Percentiles rank a stretch among this genome's conserved stretches.
Evolutionary conservation across 768 basidiomycete genomes (phyloP).

Genomic region (Agrocybe pediades): DNA sequence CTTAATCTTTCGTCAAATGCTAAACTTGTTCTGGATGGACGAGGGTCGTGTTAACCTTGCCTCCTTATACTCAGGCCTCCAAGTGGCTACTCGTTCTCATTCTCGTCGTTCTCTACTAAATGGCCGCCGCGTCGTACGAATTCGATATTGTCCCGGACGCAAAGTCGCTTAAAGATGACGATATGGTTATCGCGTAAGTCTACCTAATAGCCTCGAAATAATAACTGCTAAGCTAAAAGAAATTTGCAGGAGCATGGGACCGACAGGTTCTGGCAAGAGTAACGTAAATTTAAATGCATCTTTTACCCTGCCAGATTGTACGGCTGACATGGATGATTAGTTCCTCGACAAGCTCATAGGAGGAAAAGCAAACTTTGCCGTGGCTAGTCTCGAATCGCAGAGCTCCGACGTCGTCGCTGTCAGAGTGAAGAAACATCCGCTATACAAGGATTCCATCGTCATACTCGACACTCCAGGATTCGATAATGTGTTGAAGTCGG

Average conservation of each 20-base stretch:
- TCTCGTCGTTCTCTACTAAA: too few species aligned
- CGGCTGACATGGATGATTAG: neutral
- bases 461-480: conserved; percentile 18
- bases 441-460: conserved; percentile 7
- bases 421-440: conserved; percentile 1
- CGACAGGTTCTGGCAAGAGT: conserved; percentile 10
- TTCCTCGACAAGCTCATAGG: conserved; percentile 4
- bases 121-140: neutral
- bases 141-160: neutral
- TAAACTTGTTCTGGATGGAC: too few species aligned
- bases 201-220: neutral
- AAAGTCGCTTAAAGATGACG: conserved; percentile 13
- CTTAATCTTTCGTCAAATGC: too few species aligned
- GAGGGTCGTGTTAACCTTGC: too few species aligned
- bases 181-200: conserved; percentile 26
- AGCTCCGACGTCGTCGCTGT: neutral
- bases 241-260: conserved; percentile 7
- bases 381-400: conserved; percentile 1
- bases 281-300: neutral
- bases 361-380: neutral
- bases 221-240: neutral
- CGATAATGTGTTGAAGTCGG: conserved; percentile 3
- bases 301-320: neutral
- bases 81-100: too few species aligned
- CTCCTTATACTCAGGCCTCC: too few species aligned